Evolutionary conservation across 108 stramenopile species (phyloP), one percentile per base, ranked within the genome.

Genomic region (Skeletonema marinoi): DNA sequence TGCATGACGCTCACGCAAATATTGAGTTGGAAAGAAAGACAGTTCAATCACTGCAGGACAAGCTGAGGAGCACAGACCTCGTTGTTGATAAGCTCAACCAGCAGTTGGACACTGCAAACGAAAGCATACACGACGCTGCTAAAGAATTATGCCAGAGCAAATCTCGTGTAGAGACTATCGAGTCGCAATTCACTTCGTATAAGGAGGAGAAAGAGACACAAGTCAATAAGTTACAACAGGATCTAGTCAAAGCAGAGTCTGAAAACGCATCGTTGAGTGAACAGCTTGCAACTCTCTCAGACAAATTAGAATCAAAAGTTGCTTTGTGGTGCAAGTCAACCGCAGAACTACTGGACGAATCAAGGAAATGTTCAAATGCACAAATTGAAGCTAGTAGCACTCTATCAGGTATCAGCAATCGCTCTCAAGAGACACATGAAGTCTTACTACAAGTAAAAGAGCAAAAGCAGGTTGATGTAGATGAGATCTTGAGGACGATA

Each of bases 91-190:
- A 46, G 19, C 32, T 75, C 30, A 75, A 58, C 30, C 63, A 67
- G 32, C 35, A 66, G 25, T 32, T 67, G 21, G 39, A 66, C 12
- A 16, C 4, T 44, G 56, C 75, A 11, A 60, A 51, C 4, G 42
- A 67, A 51, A 21, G n/a, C 36, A 32, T 35, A 8, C 39, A 76
- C 41, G 33, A 44, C 56, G 59, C 71, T 16, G 33, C 19, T 1
- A 7, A 16, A 31, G 10, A 32, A 54, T 35, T 72, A 35, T 54
- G 32, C 21, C 65, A 71, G 4, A 25, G 36, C 8, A 60, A 51
- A 12, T 63, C 65, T 9, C 74, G 65, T 39, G 66, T 82, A 54
- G 70, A 82, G 51, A 38, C 50, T 12, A 76, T 69, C 29, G 74
- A 82, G 38, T 56, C 65, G 48, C 66, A 62, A 35, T 61, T 68